Conservation (phyloP, 1,284 basidiomycete species). For the Takashimella tepidaria region DNA sequence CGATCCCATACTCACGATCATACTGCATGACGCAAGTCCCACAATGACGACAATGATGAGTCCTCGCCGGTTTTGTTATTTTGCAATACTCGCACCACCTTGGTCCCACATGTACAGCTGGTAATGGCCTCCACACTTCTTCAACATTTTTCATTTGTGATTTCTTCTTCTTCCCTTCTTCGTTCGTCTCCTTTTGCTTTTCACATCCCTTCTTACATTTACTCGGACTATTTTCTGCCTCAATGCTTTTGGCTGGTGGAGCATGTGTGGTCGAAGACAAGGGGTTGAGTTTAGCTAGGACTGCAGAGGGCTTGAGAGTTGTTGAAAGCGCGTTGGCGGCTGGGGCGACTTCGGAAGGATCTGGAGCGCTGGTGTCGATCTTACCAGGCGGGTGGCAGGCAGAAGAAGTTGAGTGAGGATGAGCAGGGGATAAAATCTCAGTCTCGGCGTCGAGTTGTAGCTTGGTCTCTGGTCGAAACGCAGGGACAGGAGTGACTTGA, state of each 20-base stretch:
- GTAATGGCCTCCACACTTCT: conserved; percentile 28
- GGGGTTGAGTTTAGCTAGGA: no score
- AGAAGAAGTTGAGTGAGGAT: background rate
- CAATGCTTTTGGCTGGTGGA: background rate
- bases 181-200: conserved; percentile 8
- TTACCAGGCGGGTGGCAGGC: background rate
- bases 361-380: background rate
- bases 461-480: no score
- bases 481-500: background rate
- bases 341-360: conserved; percentile 4
- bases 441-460: no score
- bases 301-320: background rate
- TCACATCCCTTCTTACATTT: conserved; percentile 4
- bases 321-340: background rate
- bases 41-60: conserved; percentile 48
- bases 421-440: no score
- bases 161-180: conserved; percentile 1
- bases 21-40: conserved; percentile 44
- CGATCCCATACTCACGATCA: conserved; percentile 22
- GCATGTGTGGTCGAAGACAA: background rate
- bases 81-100: conserved; percentile 43
- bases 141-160: conserved; percentile 17
- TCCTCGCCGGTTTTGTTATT: conserved; percentile 44
- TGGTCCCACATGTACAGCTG: conserved; percentile 17
- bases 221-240: background rate